Base-by-base conservation (phyloP, 305 asterid genomes). In the Withania somnifera region DNA sequence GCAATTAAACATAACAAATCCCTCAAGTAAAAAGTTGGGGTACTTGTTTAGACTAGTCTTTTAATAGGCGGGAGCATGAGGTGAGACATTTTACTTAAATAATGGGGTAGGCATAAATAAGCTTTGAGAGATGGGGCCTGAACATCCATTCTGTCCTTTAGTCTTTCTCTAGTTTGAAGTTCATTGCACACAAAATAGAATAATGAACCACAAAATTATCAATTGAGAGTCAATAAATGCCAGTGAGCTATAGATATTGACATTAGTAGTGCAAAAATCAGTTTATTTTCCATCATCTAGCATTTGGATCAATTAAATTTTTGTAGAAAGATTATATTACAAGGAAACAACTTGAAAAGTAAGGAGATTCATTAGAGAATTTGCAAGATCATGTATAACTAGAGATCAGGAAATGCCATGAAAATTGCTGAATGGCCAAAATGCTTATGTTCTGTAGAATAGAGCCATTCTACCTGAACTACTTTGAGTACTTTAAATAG, bases 391-490 rank as follows among this genome's bases (percentile, higher is more conserved):
- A 78, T 57, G 40, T 78, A 73, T 73, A 42, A 45, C 56, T 61
- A 50, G 78, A 77, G 67, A 83, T 63, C 71, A 77, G 47, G 82
- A 50, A 63, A 78, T 38, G 82, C 52, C 73, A 57, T 54, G 73
- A 78, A 78, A 78, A 57, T 17, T 36, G 54, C 19, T 20, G 1
- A 56, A 22, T 56, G 24, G 82, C 73, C 40, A 57, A 64, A 78
- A 17, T 36, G 56, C 7, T 13, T 78, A 57, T 56, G 57, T 57
- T 54, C 73, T 4, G 73, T 26, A 73, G 53, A 78, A 38, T 57
- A 56, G 51, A 57, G 36, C 56, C 82, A 78, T 77, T 34, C 66
- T 34, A 36, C 38, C 71, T 24, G 68, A 53, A 30, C 34, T 54
- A 78, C 54, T 45, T 14, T 56, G 36, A n/a, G 20, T 34, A 78